A percentile compares a stretch with the other conserved stretches of the same genome.
phyloP scores from a whole-genome alignment of 768 basidiomycete genomes.

The Boletus patriciae region DNA sequence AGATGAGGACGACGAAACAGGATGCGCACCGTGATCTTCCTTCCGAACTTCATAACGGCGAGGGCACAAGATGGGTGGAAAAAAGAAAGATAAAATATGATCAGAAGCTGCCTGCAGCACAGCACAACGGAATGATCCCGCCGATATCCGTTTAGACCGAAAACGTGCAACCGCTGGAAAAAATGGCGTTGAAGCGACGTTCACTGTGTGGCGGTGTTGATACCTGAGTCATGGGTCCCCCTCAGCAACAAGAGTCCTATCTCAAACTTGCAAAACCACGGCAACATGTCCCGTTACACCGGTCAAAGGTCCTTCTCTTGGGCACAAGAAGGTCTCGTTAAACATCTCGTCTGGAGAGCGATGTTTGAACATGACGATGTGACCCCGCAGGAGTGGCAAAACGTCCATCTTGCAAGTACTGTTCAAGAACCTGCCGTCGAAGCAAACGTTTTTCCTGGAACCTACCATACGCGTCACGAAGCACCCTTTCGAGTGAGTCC shows the following conservation, averaged over 20 bases:
- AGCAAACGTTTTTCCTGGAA: slow-evolving; percentile 89
- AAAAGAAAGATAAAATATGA: background rate
- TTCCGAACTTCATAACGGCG: slow-evolving; percentile 72
- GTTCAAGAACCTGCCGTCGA: slow-evolving; percentile 81
- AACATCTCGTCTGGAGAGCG: background rate
- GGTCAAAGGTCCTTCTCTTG: slow-evolving; percentile 71
- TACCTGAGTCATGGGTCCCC: slow-evolving; percentile 3
- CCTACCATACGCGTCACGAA: slow-evolving; percentile 77
- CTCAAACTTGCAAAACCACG: slow-evolving; percentile 10
- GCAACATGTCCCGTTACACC: slow-evolving; percentile 20
- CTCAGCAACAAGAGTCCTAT: slow-evolving; percentile 12
- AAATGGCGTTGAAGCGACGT: too few species aligned
- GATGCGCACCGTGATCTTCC: slow-evolving; percentile 63
- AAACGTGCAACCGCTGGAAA: background rate
- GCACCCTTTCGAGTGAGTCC: slow-evolving; percentile 77
- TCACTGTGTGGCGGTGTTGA: slow-evolving; percentile 9
- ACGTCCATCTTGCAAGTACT: slow-evolving; percentile 88
- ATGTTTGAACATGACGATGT: background rate
- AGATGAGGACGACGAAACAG: background rate
- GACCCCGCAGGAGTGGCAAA: slow-evolving; percentile 73
- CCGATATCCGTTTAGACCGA: background rate
- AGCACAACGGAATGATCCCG: background rate
- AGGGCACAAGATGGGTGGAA: background rate
- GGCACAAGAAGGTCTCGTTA: slow-evolving; percentile 61
- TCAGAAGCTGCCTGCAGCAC: background rate